Base-by-base conservation (phyloP, 208 protist species). In the Trichomonas gallinae region DNA sequence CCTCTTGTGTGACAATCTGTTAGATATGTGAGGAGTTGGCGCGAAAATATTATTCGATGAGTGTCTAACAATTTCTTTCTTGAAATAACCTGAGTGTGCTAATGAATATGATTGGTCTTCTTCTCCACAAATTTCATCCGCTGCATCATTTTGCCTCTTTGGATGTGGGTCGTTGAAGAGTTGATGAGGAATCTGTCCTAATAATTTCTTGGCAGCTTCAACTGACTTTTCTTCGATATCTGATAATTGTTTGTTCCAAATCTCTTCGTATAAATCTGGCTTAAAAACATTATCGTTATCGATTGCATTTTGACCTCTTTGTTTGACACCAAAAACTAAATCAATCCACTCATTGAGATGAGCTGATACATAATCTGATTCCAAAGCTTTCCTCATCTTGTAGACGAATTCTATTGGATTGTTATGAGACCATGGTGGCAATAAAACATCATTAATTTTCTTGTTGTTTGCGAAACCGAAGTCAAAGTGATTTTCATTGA, bases 381-480 rank as follows among this genome's bases (percentile, higher is more conserved):
- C 81, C 11, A 87, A 42, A 42, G 81, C 81, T 87, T 87, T 36
- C 23, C 81, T 23, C 23, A 40, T 23, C 15, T 42, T 42, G 15
- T 23, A 34, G 42, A 87, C 36, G 81, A 87, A 87, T 42, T 42
- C 21, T 2, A 42, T 15, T 11, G 81, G 81, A 40, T 23, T 40
- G 3, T 23, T 40, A 42, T 34, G 11, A 42, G 81, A 13, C 81
- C 81, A 87, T 23, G 81, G 81, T 42, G 81, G 81, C 36, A 87
- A 34, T 11, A 40, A 42, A 42, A 42, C 34, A 34, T 34, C 42
- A 42, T 87, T 42, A 40, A 87, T 17, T 13, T 34, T 36, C 11
- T 87, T 34, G 15, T 23, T 15, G 0, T 34, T 42, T 8, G 31
- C 3, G 6, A 4, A 21, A 36, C 98, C 98, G 31, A 98, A 97